Evolutionary conservation across 345 rosid genomes (phyloP), one percentile per base, ranked within the genome.

Genomic region (Nephelium lappaceum): DNA sequence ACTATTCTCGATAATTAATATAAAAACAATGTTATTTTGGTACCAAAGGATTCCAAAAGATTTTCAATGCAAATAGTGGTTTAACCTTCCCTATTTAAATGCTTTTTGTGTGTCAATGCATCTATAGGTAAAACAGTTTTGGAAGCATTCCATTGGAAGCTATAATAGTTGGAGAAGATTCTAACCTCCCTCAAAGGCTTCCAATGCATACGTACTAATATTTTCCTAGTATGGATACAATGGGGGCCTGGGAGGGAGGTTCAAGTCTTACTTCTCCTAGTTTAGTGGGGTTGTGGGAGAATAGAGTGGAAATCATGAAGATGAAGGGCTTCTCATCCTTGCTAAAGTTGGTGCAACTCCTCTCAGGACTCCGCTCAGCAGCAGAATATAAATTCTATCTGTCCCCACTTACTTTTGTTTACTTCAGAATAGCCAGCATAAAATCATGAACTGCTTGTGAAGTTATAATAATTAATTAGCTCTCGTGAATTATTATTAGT

Each of bases 181-280:
- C 66, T 78, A 74, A 72, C 31, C 31, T 65, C 78, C 83, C 86
- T 84, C 81, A 82, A 82, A 77, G 83, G 85, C 83, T 79, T 81
- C 85, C 85, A 79, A 67, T 76, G 23, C 38, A 5, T 53, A 53
- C 58, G 14, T 3, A 11, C 53, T 47, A 47, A 47, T 16, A 39
- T n/a, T n/a, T 23, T 23, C 25, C 51, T 5, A 39, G 67, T 21
- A 19, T 47, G 69, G 36, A 11, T n/a, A 23, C 23, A 2, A 49
- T 71, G 77, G 80, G 21, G 53, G 65, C 81, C 79, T 9, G 69
- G 16, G 81, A 67, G 65, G 80, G 57, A 21, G 11, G 18, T 64
- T 42, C 77, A 73, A 69, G 68, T 27, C 81, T 73, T 72, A 42
- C 72, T 75, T 82, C 60, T 43, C 39, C 5, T 39, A 21, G n/a